Evolutionary conservation across 169 alveolate genomes (phyloP), one percentile per base, ranked within the genome.

Genomic region (Plasmodium yoelii): DNA sequence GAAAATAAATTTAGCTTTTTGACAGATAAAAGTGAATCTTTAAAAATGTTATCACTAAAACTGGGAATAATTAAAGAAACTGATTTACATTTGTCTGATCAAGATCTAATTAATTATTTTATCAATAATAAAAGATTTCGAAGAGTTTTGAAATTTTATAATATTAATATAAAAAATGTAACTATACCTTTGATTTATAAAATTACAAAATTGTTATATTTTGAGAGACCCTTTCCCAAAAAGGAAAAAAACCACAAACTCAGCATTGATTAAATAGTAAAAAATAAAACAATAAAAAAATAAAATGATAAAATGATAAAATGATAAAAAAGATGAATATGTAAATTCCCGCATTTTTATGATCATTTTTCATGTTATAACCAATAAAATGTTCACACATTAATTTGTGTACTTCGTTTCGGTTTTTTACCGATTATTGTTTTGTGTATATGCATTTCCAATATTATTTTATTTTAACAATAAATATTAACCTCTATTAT

Each of bases 221-320:
- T 82, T 67, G 90, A 82, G 51, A 55, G 90, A 3, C 90, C 90
- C 7, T 82, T 82, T 49, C 90, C 90, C 19, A 49, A 64, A 22
- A 82, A 82, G 65, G 90, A 82, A 28, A 56, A 82, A 46, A 28
- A 55, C 24, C 53, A 61, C 5, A 82, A 82, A 42, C 47, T 82
- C 10, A 55, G 68, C 28, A 51, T 82, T 46, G 51, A 80, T 67
- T 80, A 80, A 22, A 22, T 0, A 22, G 26, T 10, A 46, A 6
- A n/a, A 12, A 34, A 10, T 1, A n/a, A 39, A 19, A 13, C 18
- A 42, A 26, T 10, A 56, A 73, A 28, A 28, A 19, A 13, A 44
- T 24, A 10, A 34, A 55, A 19, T n/a, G n/a, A n/a, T n/a, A 12
- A 15, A 24, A 65, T 15, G n/a, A n/a, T n/a, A n/a, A 44, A 3